Evolutionary conservation across 1,284 basidiomycete species (phyloP), one percentile per base, ranked within the genome.

Genomic region (Marasmius fiardii): DNA sequence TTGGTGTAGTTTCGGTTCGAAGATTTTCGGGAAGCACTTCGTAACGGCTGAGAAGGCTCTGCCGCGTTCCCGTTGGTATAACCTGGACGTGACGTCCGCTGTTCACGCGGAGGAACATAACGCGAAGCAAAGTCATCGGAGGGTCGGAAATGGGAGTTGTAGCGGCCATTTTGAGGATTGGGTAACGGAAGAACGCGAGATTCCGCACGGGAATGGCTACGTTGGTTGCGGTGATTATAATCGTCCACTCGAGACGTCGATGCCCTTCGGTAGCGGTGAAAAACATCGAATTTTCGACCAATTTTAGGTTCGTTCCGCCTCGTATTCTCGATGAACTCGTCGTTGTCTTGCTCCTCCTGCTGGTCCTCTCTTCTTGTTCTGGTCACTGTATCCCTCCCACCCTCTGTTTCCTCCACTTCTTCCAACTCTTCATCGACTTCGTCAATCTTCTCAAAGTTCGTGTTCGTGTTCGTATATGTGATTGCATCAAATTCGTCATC

Each of bases 401-500:
- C 43, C 20, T 24, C 20, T 7, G 24, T 16, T 5, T 20, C 43
- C n/a, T 47, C 20, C 26, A 18, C 26, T 37, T 43, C 44, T 33
- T 21, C 4, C 43, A 26, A 48, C 24, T 48, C 23, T 10, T 39
- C 47, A 37, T 55, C 53, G 8, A 37, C 53, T 24, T 44, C 52
- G n/a, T 44, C 23, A 11, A 43, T 26, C 23, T 43, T 39, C 45
- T 50, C 53, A 4, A 41, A 45, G 18, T 43, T 52, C n/a, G 51
- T 53, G 28, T 31, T 31, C 16, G 41, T 43, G 18, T 53, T 55
- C 31, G 53, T 56, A 23, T 58, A 60, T 34, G 64, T 65, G 10
- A 47, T 47, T 18, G 64, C 64, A 34, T 65, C 64, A 34, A 65
- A 61, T 18, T 62, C 59, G 31, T 60, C 61, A 18, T 54, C 54